A percentile compares a stretch with the other conserved stretches of the same genome.
phyloP scores from a whole-genome alignment of 306 rosid genomes.

The Pyrus pyrifolia region DNA sequence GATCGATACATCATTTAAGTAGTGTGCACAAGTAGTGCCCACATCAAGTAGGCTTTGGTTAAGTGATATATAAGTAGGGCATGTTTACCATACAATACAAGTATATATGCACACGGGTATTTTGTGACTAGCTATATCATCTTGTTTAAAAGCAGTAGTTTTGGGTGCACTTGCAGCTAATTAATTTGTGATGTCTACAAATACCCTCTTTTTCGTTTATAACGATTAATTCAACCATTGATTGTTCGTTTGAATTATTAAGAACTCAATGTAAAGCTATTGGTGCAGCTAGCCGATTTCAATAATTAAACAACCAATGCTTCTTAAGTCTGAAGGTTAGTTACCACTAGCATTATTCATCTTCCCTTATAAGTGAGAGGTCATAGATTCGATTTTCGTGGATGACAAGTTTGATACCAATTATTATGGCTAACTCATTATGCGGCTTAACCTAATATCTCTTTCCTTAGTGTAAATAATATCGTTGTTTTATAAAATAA shows the following conservation, averaged over 20 bases:
- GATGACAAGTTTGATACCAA: too few species aligned
- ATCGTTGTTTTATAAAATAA: too few species aligned
- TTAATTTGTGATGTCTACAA: neutral
- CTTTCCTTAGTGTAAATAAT: too few species aligned
- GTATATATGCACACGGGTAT: constrained; percentile 31
- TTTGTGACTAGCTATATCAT: constrained; percentile 8
- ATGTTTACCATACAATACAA: constrained; percentile 32
- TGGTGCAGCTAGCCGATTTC: too few species aligned
- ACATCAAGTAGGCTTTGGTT: constrained; percentile 23
- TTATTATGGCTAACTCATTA: neutral
- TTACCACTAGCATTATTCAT: too few species aligned
- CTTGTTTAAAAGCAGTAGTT: neutral
- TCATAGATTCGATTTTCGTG: too few species aligned
- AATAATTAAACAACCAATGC: neutral
- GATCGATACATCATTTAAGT: constrained; percentile 2
- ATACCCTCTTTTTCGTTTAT: neutral
- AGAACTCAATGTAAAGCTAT: neutral
- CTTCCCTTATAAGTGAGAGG: neutral
- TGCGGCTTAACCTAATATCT: too few species aligned
- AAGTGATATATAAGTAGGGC: constrained; percentile 27
- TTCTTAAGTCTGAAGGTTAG: neutral
- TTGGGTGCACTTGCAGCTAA: neutral
- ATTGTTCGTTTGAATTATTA: neutral
- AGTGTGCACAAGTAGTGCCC: constrained; percentile 14
- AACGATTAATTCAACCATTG: neutral